phyloP scores from a whole-genome alignment of 495 filamentous ascomycete species.

The Penicillium crystallinum region DNA sequence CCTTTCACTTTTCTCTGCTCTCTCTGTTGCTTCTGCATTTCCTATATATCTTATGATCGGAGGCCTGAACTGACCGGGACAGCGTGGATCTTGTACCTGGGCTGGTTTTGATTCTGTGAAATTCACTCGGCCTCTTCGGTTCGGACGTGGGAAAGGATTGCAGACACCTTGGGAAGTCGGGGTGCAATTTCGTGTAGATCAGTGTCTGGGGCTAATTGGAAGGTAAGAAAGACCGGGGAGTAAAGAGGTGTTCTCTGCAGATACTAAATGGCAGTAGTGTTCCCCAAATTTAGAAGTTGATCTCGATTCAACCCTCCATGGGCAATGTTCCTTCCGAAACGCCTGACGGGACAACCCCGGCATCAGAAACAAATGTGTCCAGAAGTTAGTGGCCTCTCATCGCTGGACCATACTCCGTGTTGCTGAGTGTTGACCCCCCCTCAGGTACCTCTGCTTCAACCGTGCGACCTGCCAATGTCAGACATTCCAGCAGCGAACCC shows the following conservation, averaged over 20 bases:
- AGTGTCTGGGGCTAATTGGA: not conserved
- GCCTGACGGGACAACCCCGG: constrained; percentile 12
- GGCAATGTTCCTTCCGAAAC: constrained; percentile 29
- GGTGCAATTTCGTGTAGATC: not conserved
- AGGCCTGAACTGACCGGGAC: not conserved
- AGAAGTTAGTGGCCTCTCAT: constrained; percentile 33
- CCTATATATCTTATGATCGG: not conserved
- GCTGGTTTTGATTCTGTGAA: not conserved
- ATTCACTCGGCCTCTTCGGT: not conserved
- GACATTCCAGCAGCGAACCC: constrained; percentile 17
- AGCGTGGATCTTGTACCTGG: not conserved
- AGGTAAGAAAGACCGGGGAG: not conserved
- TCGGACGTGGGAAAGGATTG: no score
- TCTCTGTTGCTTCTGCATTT: not conserved
- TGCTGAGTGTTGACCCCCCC: constrained; percentile 7
- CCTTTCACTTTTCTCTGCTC: not conserved
- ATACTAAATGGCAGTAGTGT: not conserved
- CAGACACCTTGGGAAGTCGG: no score
- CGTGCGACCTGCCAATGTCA: constrained; percentile 19
- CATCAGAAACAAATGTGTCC: constrained; percentile 13
- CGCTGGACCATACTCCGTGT: no score
- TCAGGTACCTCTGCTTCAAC: constrained; percentile 16
- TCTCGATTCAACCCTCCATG: constrained; percentile 23
- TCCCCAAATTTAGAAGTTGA: not conserved
- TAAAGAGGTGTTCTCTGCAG: not conserved